These are phyloP conservation scores for Gypsophila paniculata DNA, from an alignment of 179 eudicot genomes.

Conservation along the genomic window DNA sequence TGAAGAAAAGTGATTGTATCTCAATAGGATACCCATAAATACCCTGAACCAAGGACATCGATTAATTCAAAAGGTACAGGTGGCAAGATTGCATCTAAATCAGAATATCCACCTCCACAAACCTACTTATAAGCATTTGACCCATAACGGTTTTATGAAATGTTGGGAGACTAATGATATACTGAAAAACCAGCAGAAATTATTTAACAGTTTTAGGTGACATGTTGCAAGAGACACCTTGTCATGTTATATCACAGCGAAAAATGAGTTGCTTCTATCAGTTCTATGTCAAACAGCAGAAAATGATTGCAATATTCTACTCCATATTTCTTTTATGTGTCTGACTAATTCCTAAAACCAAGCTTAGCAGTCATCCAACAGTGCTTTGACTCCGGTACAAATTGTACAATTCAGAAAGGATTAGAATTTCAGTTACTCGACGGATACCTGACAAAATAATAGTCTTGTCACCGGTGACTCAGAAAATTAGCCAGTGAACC, in stretches of 20 bases:
- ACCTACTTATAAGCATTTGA: too few relatives aligned
- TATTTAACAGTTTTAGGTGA: not conserved
- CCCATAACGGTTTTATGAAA: not conserved
- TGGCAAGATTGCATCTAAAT: too few relatives aligned
- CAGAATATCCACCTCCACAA: too few relatives aligned
- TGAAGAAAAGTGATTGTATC: constrained; percentile 83
- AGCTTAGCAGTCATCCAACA: not conserved
- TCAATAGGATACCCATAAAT: constrained; percentile 86
- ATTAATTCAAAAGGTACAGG: not conserved
- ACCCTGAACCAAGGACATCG: constrained; percentile 40
- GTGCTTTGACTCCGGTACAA: too few relatives aligned
- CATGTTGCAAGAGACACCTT: not conserved
- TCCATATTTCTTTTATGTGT: not conserved
- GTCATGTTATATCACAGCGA: not conserved
- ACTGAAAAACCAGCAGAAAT: too few relatives aligned
- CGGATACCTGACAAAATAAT: too few relatives aligned
- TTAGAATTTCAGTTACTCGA: not conserved
- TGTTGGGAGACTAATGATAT: not conserved
- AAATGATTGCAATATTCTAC: not conserved
- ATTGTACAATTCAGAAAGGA: not conserved
- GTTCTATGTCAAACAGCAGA: not conserved
- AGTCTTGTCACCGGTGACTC: too few relatives aligned
- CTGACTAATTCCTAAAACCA: constrained; percentile 3
- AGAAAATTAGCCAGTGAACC: not conserved
- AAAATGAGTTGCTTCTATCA: not conserved